Evolutionary conservation across 164 flowering plant genomes (phyloP).

Genomic region (Vitis amurensis): DNA sequence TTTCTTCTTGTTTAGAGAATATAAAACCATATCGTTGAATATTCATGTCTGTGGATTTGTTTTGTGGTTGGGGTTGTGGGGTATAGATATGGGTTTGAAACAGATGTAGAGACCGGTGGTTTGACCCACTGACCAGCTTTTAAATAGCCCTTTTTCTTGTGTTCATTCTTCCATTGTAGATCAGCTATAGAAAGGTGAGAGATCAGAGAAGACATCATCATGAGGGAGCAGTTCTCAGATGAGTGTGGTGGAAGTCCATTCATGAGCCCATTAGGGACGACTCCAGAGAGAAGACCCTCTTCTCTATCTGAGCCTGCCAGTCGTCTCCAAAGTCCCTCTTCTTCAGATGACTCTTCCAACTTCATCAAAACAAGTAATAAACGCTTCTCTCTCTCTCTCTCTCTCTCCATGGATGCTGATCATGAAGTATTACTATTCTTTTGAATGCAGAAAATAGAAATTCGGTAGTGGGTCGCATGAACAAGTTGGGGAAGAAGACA

Average conservation of each 20-base stretch:
- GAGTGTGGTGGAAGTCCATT: slow-evolving; percentile 12
- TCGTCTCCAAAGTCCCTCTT: slow-evolving; percentile 14
- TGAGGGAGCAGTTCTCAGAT: slow-evolving; percentile 4
- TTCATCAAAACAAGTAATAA: slow-evolving; percentile 15
- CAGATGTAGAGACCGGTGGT: too few relatives aligned
- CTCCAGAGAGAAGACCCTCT: slow-evolving; percentile 13
- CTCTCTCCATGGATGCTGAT: not conserved
- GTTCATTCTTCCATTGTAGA: too few relatives aligned
- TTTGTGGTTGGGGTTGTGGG: too few relatives aligned
- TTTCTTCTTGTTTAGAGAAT: too few relatives aligned
- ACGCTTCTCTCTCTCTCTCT: slow-evolving; percentile 1
- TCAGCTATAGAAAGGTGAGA: too few relatives aligned
- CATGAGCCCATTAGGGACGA: slow-evolving; percentile 6
- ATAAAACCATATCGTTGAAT: too few relatives aligned
- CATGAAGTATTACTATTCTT: not conserved
- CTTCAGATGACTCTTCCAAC: slow-evolving; percentile 18
- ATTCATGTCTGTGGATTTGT: too few relatives aligned
- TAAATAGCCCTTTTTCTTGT: too few relatives aligned
- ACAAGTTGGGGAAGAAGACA: slow-evolving; percentile 5
- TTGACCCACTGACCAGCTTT: too few relatives aligned
- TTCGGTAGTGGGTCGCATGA: not conserved
- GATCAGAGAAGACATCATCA: not conserved
- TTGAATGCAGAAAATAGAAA: not conserved
- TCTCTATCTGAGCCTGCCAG: slow-evolving; percentile 17
- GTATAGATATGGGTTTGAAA: too few relatives aligned